Evolutionary conservation across 2,329 filamentous ascomycete species (phyloP).

Genomic region (Xenoacremonium recifei): DNA sequence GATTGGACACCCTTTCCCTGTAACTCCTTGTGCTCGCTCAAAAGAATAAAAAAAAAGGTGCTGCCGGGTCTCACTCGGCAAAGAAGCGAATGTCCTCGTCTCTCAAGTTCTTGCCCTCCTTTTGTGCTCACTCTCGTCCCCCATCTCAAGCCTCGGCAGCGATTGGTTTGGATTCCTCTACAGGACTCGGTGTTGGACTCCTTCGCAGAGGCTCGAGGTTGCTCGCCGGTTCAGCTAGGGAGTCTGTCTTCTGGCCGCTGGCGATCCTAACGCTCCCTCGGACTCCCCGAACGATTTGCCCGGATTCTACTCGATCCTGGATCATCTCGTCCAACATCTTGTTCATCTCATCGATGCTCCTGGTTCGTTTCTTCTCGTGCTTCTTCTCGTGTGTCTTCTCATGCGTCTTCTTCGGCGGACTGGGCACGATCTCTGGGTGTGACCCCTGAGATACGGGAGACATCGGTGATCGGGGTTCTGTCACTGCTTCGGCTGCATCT

Average conservation of each 20-base stretch:
- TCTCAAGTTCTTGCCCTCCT: slow-evolving; percentile 12
- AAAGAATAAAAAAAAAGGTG: neutral
- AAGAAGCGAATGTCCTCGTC: slow-evolving; percentile 13
- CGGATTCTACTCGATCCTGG: slow-evolving; percentile 77
- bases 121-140: neutral
- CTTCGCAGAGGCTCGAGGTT: slow-evolving; percentile 40
- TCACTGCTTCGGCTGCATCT: slow-evolving; percentile 67
- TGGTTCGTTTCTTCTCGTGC: slow-evolving; percentile 51
- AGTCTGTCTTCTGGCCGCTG: slow-evolving; percentile 41
- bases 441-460: slow-evolving; percentile 15
- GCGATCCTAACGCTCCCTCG: slow-evolving; percentile 66
- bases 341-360: slow-evolving; percentile 88
- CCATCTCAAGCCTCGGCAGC: slow-evolving; percentile 13
- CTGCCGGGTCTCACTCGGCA: slow-evolving; percentile 13
- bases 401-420: slow-evolving; percentile 24
- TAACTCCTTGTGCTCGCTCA: neutral
- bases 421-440: slow-evolving; percentile 10
- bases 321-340: slow-evolving; percentile 96
- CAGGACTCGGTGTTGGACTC: slow-evolving; percentile 30
- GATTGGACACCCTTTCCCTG: no score
- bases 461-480: slow-evolving; percentile 32
- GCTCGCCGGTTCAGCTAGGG: slow-evolving; percentile 31
- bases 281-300: slow-evolving; percentile 64
- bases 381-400: no score
- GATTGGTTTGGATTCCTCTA: slow-evolving; percentile 21